Base-by-base conservation (phyloP, 768 basidiomycete species). In the Trichaptum fuscoviolaceum region DNA sequence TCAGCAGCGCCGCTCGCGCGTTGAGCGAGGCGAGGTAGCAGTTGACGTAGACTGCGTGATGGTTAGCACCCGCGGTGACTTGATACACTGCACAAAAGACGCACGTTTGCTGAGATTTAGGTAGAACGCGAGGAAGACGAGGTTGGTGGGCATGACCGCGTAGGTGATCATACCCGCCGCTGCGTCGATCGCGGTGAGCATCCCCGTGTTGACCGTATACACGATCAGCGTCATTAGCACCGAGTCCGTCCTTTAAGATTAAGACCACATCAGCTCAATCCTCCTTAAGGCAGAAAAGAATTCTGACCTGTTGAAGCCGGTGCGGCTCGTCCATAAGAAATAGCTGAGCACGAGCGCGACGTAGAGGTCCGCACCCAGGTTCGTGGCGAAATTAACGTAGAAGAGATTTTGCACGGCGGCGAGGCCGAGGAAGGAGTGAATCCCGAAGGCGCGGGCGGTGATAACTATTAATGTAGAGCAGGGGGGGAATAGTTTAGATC, bases 1-100 rank as follows among this genome's bases (percentile, higher is more conserved):
- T 52, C 42, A 81, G 80, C 25, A 85, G 76, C 0, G 73, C 70
- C 58, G 77, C 73, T 0, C 84, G 78, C 15, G 82, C 81, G 65
- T 86, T 86, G 42, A 86, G 77, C 74, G 75, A 78, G 5, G 85
- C 84, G 8, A 87, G 78, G 69, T 85, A 85, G 8, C 85, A 83
- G 68, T 86, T 86, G 17, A 83, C 76, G 69, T 86, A 87, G 26
- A 87, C 84, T 87, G 62, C 42, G 66, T 18, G 57, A 66, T 63
- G 35, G 25, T 36, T n/a, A 62, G 35, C 24, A 52, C 62, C 30
- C 36, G 30, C 30, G n/a, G 17, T 61, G 23, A 35, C 27, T 35
- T 10, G n/a, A n/a, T n/a, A 57, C 27, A n/a, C 58, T 62, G 63
- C 57, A 57, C 25, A 63, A 17, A 63, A 10, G 20, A 58, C 84